phyloP scores from a whole-genome alignment of 352 stramenopile species.

The Globisporangium polare region DNA sequence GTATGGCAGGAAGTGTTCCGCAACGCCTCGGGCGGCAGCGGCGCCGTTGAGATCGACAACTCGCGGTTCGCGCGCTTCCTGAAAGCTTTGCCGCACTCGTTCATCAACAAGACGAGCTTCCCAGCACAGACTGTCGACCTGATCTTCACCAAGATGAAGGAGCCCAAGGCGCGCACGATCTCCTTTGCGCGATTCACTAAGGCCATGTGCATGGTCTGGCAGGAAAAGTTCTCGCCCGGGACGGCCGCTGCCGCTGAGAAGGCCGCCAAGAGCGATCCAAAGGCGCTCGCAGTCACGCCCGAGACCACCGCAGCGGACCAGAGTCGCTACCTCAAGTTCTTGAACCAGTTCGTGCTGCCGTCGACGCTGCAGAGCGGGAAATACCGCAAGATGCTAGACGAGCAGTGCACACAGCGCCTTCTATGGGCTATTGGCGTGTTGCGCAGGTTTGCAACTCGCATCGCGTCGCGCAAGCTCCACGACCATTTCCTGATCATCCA shows the following conservation, averaged over 20 bases:
- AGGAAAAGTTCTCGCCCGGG: slow-evolving; percentile 40
- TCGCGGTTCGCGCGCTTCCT: slow-evolving; percentile 62
- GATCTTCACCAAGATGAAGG: slow-evolving; percentile 75
- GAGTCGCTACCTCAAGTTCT: slow-evolving; percentile 47
- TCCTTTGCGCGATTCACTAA: slow-evolving; percentile 61
- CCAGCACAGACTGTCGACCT: slow-evolving; percentile 51
- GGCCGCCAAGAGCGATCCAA: slow-evolving; percentile 4
- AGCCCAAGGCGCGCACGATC: slow-evolving; percentile 59
- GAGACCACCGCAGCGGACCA: slow-evolving; percentile 20
- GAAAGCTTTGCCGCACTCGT: slow-evolving; percentile 49
- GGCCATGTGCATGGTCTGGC: slow-evolving; percentile 52
- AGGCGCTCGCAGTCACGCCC: neutral
- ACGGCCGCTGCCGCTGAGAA: neutral
- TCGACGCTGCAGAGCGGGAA: slow-evolving; percentile 56
- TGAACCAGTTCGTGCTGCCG: slow-evolving; percentile 61
- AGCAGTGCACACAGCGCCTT: slow-evolving; percentile 30
- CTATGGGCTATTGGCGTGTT: slow-evolving; percentile 45
- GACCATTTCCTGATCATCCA: slow-evolving; percentile 44
- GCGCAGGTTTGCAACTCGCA: slow-evolving; percentile 36
- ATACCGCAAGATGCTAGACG: slow-evolving; percentile 45
- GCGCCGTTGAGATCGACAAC: slow-evolving; percentile 48
- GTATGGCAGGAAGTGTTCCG: slow-evolving; percentile 69
- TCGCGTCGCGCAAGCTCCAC: slow-evolving; percentile 36
- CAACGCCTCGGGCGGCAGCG: slow-evolving; percentile 28
- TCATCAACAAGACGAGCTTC: slow-evolving; percentile 60